Percentiles rank a stretch among this genome's conserved stretches.
Evolutionary conservation across 2,329 filamentous ascomycete species (phyloP).

Genomic region (Trichoderma brevicompactum): DNA sequence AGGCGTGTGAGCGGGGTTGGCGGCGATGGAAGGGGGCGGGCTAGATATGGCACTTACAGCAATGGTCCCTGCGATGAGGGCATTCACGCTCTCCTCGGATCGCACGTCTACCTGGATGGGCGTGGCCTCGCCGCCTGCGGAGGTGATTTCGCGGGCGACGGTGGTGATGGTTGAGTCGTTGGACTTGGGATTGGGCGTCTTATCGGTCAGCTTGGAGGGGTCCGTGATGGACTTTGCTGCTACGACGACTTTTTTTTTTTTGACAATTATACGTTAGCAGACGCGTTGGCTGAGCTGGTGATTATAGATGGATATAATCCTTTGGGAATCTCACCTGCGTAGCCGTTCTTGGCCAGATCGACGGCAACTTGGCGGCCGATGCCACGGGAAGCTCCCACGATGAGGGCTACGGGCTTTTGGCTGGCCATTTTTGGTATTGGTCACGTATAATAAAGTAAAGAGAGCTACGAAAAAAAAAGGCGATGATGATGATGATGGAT

Average conservation of each 20-base stretch:
- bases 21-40: neutral
- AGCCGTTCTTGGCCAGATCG: constrained; percentile 72
- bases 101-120: constrained; percentile 74
- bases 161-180: constrained; percentile 77
- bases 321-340: constrained; percentile 62
- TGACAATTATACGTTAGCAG: neutral
- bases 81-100: constrained; percentile 62
- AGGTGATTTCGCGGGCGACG: constrained; percentile 72
- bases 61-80: constrained; percentile 64
- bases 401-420: constrained; percentile 63
- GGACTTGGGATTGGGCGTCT: constrained; percentile 78
- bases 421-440: constrained; percentile 29
- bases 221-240: constrained; percentile 76
- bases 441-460: neutral
- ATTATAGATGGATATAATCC: too few species aligned
- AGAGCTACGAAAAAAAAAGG: neutral
- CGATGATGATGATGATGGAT: neutral
- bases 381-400: constrained; percentile 77
- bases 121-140: constrained; percentile 65
- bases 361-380: constrained; percentile 82
- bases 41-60: constrained; percentile 30
- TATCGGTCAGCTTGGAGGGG: constrained; percentile 55
- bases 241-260: constrained; percentile 73
- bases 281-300: neutral
- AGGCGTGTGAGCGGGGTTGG: constrained; percentile 2